phyloP scores from a whole-genome alignment of 108 stramenopile genomes.

The Aurantiochytrium sp. region DNA sequence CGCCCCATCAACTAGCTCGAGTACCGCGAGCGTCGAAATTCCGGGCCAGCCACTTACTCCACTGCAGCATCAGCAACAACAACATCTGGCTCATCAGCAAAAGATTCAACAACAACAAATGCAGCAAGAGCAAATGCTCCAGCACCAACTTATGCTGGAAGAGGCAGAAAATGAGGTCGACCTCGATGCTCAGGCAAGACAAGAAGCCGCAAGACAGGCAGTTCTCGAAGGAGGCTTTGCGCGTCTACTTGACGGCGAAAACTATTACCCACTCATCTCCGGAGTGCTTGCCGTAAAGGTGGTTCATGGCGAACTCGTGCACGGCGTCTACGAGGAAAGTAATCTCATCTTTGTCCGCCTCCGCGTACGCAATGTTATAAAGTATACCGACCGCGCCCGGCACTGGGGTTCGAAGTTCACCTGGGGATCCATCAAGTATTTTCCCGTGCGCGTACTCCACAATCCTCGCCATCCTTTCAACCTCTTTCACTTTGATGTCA shows the following conservation, averaged over 20 bases:
- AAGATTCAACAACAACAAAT: too few relatives aligned
- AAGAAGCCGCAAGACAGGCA: too few relatives aligned
- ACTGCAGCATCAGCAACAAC: too few relatives aligned
- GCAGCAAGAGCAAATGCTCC: too few relatives aligned
- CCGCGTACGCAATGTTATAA: background rate
- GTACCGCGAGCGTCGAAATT: too few relatives aligned
- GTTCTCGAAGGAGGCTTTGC: background rate
- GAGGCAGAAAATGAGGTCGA: too few relatives aligned
- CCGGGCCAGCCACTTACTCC: too few relatives aligned
- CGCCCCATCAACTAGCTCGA: background rate
- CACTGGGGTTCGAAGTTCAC: background rate
- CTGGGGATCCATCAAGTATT: background rate
- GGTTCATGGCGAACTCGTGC: background rate
- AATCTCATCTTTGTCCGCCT: background rate
- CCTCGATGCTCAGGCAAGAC: too few relatives aligned
- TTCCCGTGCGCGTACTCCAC: background rate
- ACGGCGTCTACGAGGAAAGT: background rate
- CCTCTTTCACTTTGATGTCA: background rate
- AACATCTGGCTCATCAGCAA: too few relatives aligned
- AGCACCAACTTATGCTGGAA: too few relatives aligned
- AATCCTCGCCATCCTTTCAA: conserved; percentile 6
- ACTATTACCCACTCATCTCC: background rate
- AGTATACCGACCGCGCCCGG: background rate
- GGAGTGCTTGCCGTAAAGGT: conserved; percentile 4
- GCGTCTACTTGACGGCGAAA: background rate